These are phyloP conservation scores for Rhodocollybia butyracea DNA, from an alignment of 768 basidiomycete species.

Conservation along the genomic window DNA sequence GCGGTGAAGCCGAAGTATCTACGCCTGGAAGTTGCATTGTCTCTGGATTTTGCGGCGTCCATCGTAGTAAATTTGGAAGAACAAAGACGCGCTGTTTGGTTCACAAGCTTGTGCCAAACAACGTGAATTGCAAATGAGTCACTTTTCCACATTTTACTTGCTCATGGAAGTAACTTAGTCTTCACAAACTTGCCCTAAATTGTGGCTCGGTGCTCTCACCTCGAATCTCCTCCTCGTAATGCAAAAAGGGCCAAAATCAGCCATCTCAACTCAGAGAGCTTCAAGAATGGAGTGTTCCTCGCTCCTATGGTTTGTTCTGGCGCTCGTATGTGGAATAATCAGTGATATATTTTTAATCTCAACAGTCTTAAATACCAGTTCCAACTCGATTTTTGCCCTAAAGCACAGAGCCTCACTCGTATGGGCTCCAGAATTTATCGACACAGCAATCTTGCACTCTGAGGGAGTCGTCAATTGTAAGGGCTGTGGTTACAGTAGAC, in stretches of 20 bases:
- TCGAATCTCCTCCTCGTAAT: constrained; percentile 45
- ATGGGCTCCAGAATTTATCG: constrained; percentile 96
- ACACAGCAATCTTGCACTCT: constrained; percentile 90
- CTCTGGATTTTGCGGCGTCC: constrained; percentile 63
- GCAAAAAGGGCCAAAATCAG: constrained; percentile 54
- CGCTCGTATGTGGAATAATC: constrained; percentile 52
- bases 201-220: constrained; percentile 55
- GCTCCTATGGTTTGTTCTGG: constrained; percentile 99
- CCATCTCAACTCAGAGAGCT: constrained; percentile 68
- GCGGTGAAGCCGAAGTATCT: constrained; percentile 62
- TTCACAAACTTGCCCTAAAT: not conserved
- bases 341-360: not conserved
- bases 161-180: not conserved
- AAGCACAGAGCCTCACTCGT: constrained; percentile 93
- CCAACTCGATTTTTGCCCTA: constrained; percentile 84
- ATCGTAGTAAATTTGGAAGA: constrained; percentile 60
- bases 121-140: not conserved
- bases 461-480: constrained; percentile 83
- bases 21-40: constrained; percentile 70
- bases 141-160: not conserved
- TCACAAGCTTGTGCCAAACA: not conserved
- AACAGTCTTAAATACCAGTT: constrained; percentile 43
- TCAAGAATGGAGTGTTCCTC: constrained; percentile 88
- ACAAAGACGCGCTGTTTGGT: constrained; percentile 25
- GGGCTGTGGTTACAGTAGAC: constrained; percentile 24